A percentile compares a stretch with the other conserved stretches of the same genome.
Conservation (phyloP, 2,329 filamentous ascomycete genomes). For the Pyricularia sp. region DNA sequence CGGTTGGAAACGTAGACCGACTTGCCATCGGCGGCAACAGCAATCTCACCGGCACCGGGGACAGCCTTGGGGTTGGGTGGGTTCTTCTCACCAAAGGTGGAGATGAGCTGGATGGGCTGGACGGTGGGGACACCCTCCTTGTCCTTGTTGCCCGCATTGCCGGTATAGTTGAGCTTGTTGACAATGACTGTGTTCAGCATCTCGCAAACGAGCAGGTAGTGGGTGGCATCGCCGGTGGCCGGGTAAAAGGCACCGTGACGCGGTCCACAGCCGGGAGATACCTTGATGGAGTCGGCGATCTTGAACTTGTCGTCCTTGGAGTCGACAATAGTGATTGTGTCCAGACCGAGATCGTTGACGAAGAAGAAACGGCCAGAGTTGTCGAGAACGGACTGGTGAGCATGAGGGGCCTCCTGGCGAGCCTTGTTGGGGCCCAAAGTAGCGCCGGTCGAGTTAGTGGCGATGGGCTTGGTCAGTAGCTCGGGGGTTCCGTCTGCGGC, state of each 20-base stretch:
- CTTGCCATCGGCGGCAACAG: constrained; percentile 28
- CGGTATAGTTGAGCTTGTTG: constrained; percentile 29
- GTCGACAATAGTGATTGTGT: constrained; percentile 35
- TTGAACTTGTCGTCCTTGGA: constrained; percentile 28
- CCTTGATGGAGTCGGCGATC: constrained; percentile 22
- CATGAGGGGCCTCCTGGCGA: constrained; percentile 25
- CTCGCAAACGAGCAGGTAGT: constrained; percentile 39
- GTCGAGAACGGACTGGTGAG: constrained; percentile 39
- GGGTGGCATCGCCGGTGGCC: constrained; percentile 22
- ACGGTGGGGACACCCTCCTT: constrained; percentile 22
- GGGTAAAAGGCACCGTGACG: constrained; percentile 41
- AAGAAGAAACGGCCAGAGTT: constrained; percentile 39
- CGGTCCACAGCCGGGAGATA: constrained; percentile 33
- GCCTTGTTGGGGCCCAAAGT: constrained; percentile 21
- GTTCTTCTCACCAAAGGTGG: constrained; percentile 27
- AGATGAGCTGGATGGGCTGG: constrained; percentile 25
- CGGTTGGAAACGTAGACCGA: constrained; percentile 44
- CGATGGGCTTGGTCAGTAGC: constrained; percentile 27
- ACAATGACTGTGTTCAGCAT: constrained; percentile 32
- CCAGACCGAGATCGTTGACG: constrained; percentile 38
- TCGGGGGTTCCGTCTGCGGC: constrained; percentile 22
- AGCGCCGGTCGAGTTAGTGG: constrained; percentile 15
- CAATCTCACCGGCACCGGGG: constrained; percentile 32
- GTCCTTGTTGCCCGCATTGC: constrained; percentile 9
- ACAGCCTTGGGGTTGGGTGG: constrained; percentile 26